A percentile compares a stretch with the other conserved stretches of the same genome.
Evolutionary conservation across 2,329 filamentous ascomycete species (phyloP).

Genomic region (Arthrobotrys musiformis): DNA sequence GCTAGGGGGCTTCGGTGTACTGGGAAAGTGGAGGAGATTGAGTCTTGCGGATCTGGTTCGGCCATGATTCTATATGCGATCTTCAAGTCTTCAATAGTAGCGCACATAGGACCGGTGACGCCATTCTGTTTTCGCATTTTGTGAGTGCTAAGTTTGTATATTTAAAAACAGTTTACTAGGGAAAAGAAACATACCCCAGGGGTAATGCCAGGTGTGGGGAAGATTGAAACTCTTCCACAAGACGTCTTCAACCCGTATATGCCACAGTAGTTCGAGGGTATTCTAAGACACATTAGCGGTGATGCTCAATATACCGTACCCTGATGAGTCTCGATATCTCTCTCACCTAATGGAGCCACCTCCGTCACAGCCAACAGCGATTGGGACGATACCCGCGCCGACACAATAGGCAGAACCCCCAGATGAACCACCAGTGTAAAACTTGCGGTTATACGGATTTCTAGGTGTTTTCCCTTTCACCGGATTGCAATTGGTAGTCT

Average conservation of each 20-base stretch:
- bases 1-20: conserved; percentile 66
- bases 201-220: conserved; percentile 66
- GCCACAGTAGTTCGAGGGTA: conserved; percentile 77
- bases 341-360: conserved; percentile 74
- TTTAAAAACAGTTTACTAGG: too few relatives aligned
- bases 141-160: too few relatives aligned
- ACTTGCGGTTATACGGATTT: conserved; percentile 77
- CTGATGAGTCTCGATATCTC: neutral
- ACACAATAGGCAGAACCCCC: conserved; percentile 79
- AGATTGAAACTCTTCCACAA: conserved; percentile 72
- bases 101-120: conserved; percentile 79
- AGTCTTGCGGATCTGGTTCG: conserved; percentile 73
- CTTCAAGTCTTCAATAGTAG: conserved; percentile 79
- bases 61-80: conserved; percentile 85
- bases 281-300: conserved; percentile 58
- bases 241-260: conserved; percentile 79
- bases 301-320: neutral
- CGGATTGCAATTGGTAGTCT: conserved; percentile 80
- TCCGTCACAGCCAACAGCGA: conserved; percentile 77
- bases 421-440: conserved; percentile 82
- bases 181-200: conserved; percentile 63
- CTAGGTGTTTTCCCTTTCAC: conserved; percentile 74
- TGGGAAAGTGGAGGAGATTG: conserved; percentile 72
- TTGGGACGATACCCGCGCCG: conserved; percentile 75
- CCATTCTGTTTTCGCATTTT: conserved; percentile 59